These are phyloP conservation scores for Metschnikowia henanensis DNA, from an alignment of 805 yeast genomes.

Conservation along the genomic window DNA sequence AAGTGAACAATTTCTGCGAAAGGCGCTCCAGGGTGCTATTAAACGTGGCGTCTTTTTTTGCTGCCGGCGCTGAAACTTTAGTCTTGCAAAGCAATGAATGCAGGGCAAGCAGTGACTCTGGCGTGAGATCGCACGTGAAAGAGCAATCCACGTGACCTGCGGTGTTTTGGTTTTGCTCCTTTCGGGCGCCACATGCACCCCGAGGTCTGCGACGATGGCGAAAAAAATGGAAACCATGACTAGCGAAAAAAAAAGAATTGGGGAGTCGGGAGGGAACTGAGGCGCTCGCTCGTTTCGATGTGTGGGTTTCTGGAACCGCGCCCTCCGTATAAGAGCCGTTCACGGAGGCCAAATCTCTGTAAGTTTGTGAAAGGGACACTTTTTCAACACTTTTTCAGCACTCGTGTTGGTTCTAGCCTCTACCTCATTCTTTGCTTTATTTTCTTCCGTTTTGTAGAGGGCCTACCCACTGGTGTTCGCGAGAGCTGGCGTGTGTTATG, in stretches of 20 bases:
- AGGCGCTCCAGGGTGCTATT: background rate
- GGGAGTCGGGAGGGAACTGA: too few relatives aligned
- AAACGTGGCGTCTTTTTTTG: background rate
- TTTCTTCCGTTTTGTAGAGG: too few relatives aligned
- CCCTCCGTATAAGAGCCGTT: too few relatives aligned
- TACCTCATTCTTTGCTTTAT: too few relatives aligned
- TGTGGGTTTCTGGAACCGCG: background rate
- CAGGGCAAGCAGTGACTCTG: conserved; percentile 4
- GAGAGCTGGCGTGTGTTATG: too few relatives aligned
- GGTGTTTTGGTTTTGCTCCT: conserved; percentile 8
- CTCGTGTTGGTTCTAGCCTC: too few relatives aligned
- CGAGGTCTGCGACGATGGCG: background rate
- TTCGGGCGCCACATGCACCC: conserved; percentile 2
- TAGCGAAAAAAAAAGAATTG: too few relatives aligned
- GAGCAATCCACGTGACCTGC: conserved; percentile 10
- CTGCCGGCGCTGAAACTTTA: background rate
- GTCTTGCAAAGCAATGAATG: background rate
- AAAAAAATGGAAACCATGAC: too few relatives aligned
- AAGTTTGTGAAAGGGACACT: too few relatives aligned
- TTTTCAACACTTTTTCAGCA: too few relatives aligned
- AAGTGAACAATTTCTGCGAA: background rate
- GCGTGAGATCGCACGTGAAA: conserved; percentile 7
- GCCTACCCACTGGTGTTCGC: too few relatives aligned
- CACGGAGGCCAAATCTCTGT: too few relatives aligned
- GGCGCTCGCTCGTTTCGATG: background rate